Evolutionary conservation across 2,329 filamentous ascomycete genomes (phyloP).

Genomic region (Talaromyces sp.): DNA sequence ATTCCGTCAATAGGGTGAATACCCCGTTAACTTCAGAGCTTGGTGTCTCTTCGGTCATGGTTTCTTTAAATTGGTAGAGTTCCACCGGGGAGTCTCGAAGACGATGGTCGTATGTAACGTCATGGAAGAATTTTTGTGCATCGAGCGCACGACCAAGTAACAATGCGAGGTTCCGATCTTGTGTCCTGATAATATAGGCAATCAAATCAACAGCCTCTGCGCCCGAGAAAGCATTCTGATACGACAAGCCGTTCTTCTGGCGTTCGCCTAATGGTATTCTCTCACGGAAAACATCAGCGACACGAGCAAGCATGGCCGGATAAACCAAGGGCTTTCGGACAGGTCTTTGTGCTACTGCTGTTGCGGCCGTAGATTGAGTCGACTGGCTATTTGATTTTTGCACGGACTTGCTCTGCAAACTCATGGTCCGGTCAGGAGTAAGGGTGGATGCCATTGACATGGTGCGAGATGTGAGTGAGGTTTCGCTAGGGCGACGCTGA

Average conservation of each 20-base stretch:
- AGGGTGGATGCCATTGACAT: conserved; percentile 85
- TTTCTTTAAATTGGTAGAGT: conserved; percentile 96
- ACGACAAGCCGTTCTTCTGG: conserved; percentile 93
- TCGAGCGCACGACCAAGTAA: conserved; percentile 87
- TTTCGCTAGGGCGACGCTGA: conserved; percentile 41
- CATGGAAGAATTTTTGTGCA: conserved; percentile 98
- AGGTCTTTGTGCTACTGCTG: conserved; percentile 61
- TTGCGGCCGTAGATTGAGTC: conserved; percentile 51
- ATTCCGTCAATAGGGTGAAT: conserved; percentile 92
- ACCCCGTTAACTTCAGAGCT: conserved; percentile 83
- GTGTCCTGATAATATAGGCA: conserved; percentile 94
- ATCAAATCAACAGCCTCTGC: conserved; percentile 94
- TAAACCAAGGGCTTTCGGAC: conserved; percentile 77
- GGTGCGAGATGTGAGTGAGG: conserved; percentile 52
- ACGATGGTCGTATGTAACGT: conserved; percentile 96
- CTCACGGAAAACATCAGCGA: conserved; percentile 87
- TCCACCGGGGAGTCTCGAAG: conserved; percentile 90
- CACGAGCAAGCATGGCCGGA: conserved; percentile 86
- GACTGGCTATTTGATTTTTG: conserved; percentile 46
- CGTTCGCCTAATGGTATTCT: conserved; percentile 81
- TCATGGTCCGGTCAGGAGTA: conserved; percentile 55
- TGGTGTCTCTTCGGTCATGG: conserved; percentile 69
- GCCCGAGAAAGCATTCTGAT: conserved; percentile 95
- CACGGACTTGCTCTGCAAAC: conserved; percentile 52
- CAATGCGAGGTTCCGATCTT: conserved; percentile 87